Evolutionary conservation across 208 protist genomes (phyloP), one percentile per base, ranked within the genome.

Genomic region (Balamuthia mandrillaris): DNA sequence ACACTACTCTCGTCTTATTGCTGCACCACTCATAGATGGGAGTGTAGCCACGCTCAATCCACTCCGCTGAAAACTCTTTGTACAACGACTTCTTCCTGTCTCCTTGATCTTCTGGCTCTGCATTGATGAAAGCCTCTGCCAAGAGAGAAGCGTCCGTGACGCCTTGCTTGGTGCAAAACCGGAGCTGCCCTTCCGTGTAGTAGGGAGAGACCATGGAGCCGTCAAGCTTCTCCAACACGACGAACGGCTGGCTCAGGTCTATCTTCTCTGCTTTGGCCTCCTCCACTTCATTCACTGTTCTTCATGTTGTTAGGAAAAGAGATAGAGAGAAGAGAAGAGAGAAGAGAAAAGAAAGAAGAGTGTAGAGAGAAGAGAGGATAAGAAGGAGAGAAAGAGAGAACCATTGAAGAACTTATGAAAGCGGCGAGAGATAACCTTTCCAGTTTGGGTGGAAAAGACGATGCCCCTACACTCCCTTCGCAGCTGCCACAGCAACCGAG

Each of bases 1-100:
- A 45, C 68, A 77, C 68, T 14, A 77, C 68, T 14, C 68, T 39
- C 7, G 29, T 56, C 68, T 77, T 77, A 27, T 77, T 39, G 44
- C 68, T 77, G 44, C 68, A 77, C 68, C 68, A 77, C 68, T 77
- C 68, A 27, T 77, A 77, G n/a, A 77, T 77, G 68, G 68, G 68
- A 24, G 68, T 58, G 68, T 35, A 77, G 44, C 68, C 68, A n/a
- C 56, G 31, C 9, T 77, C 68, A 33, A 77, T 27, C 68, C 68
- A 77, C 0, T 14, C 44, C 24, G 68, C 44, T 18, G 68, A 77
- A 45, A 58, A 77, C 24, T 77, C 68, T 27, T 35, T 7, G 68
- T 77, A 77, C 29, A 14, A 27, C 68, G 68, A 77, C 2, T 24
- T 39, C 12, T 39, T 45, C n/a, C n/a, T n/a, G n/a, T n/a, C n/a